Base-by-base conservation (phyloP, 1,284 basidiomycete genomes). In the Ceratobasidium sp. region DNA sequence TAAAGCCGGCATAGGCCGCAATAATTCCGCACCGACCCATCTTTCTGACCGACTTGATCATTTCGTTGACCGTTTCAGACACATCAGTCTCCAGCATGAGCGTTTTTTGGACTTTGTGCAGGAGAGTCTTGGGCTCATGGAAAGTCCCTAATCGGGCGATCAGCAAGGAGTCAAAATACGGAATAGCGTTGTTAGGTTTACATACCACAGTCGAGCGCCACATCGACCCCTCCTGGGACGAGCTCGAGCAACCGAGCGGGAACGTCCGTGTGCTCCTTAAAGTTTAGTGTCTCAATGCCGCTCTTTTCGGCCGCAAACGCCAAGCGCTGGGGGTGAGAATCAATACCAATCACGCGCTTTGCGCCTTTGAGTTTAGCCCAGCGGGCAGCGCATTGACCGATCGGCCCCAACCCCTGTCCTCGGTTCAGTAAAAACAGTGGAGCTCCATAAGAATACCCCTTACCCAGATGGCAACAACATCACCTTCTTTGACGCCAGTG, bases 81-180 rank as follows among this genome's bases (percentile, higher is more conserved):
- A 90, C 90, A 81, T 95, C 93, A 0, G 92, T 95, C 85, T 95
- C 93, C 50, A 94, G 87, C 88, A 92, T 91, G 54, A 93, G 84
- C 13, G 89, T 82, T 84, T 92, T 92, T 84, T 93, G 90, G 52
- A 91, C 86, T 82, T 91, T 92, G 86, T 94, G 93, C 5, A 87
- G 79, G 44, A 89, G 79, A 0, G 87, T 86, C 84, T 93, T 92
- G n/a, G 91, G 91, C 81, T 92, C 89, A 82, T 93, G 91, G 87
- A 92, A 93, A 1, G 91, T 90, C 17, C 89, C 89, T 88, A 74
- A 28, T 4, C 23, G 23, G 40, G 48, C 33, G 28, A 67, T 67
- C 65, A 52, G 65, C 40, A 9, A 33, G 33, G 33, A 28, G 46
- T 67, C 7, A 50, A 67, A 67, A 65, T n/a, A 68, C 52, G 13